phyloP scores from a whole-genome alignment of 2,329 filamentous ascomycete species.

The Diplodia intermedia region DNA sequence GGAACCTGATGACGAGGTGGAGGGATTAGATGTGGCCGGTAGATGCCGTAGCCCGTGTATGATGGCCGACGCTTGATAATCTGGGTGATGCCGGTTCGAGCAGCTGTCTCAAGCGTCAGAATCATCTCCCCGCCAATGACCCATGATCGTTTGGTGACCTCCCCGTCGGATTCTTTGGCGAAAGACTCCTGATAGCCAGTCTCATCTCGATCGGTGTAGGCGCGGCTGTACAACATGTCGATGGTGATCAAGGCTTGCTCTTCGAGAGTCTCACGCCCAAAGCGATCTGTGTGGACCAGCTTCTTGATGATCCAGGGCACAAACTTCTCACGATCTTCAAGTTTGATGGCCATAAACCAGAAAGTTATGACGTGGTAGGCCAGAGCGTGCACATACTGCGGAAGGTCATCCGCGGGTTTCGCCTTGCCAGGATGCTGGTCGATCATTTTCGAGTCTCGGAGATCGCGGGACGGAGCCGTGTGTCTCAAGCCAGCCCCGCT shows the following conservation, averaged over 20 bases:
- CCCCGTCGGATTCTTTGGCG: conserved; percentile 68
- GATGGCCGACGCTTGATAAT: conserved; percentile 73
- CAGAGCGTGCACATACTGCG: conserved; percentile 91
- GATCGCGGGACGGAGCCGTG: conserved; percentile 54
- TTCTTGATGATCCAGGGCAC: conserved; percentile 91
- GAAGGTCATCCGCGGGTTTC: conserved; percentile 70
- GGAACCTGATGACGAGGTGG: conserved; percentile 52
- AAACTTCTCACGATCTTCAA: conserved; percentile 81
- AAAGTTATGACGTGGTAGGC: conserved; percentile 96
- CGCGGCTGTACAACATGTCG: conserved; percentile 90
- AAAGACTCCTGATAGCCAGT: conserved; percentile 72
- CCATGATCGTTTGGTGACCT: conserved; percentile 72
- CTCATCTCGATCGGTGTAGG: conserved; percentile 85
- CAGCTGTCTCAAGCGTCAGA: conserved; percentile 72
- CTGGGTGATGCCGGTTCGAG: conserved; percentile 70
- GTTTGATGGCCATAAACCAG: conserved; percentile 91
- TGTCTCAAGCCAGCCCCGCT: conserved; percentile 49
- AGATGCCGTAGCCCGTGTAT: conserved; percentile 51
- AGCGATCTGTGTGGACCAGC: conserved; percentile 76
- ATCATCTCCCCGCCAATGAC: conserved; percentile 66
- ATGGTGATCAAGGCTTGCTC: conserved; percentile 94
- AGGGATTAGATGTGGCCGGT: conserved; percentile 46
- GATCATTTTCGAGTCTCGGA: conserved; percentile 27
- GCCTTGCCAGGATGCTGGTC: conserved; percentile 25
- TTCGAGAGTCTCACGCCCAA: conserved; percentile 77